Evolutionary conservation across 371 early-diverging fungal genomes (phyloP).

Genomic region (Saksenaea oblongispora): DNA sequence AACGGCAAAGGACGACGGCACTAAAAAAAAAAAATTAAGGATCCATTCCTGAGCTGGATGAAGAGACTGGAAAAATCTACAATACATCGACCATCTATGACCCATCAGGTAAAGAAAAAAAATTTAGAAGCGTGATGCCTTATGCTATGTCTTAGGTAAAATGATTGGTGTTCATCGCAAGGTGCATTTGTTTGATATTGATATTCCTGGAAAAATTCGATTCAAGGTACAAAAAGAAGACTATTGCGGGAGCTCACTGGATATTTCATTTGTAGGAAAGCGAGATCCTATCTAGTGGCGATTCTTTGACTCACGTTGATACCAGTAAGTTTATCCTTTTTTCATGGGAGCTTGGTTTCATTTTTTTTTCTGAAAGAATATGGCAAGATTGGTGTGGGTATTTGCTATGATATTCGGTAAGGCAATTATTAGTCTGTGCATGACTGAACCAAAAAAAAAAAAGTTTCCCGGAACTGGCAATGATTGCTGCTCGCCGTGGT

Average conservation of each 20-base stretch:
- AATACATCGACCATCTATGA: constrained; percentile 92
- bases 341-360: not conserved
- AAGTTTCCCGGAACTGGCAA: constrained; percentile 93
- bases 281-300: constrained; percentile 80
- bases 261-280: constrained; percentile 61
- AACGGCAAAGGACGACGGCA: not conserved
- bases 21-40: constrained; percentile 47
- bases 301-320: constrained; percentile 71
- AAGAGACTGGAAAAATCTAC: constrained; percentile 63
- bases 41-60: constrained; percentile 86
- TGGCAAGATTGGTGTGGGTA: constrained; percentile 90
- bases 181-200: constrained; percentile 96
- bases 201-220: constrained; percentile 88
- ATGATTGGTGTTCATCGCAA: constrained; percentile 72
- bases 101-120: constrained; percentile 60
- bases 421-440: not conserved
- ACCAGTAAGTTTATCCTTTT: constrained; percentile 57
- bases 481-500: constrained; percentile 87
- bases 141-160: constrained; percentile 21
- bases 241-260: not conserved
- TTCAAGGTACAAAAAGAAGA: constrained; percentile 60
- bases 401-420: constrained; percentile 92
- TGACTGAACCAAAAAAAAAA: not conserved
- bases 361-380: constrained; percentile 45
- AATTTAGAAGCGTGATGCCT: not conserved